Conservation (phyloP, 306 rosid species). For the Urtica urens region DNA sequence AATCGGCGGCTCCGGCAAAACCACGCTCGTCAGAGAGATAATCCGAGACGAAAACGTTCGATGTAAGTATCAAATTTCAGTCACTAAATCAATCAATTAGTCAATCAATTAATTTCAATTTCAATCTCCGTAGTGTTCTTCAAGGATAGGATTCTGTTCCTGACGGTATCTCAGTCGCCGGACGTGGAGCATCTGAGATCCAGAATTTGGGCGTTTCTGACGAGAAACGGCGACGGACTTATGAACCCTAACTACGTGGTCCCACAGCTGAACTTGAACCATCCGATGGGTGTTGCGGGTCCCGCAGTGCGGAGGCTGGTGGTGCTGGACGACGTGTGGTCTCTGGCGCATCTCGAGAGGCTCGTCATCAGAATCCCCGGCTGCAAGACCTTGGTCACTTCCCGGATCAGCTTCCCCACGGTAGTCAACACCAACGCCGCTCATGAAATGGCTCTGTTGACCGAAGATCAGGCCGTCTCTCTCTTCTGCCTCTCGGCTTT, state of each 20-base stretch:
- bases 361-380: slow-evolving; percentile 47
- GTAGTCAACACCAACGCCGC: slow-evolving; percentile 23
- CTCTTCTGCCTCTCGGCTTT: slow-evolving; percentile 87
- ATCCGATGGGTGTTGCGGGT: slow-evolving; percentile 20
- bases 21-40: slow-evolving; percentile 70
- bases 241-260: slow-evolving; percentile 28
- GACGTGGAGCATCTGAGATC: slow-evolving; percentile 52
- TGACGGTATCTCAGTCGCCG: slow-evolving; percentile 86
- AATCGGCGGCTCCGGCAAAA: slow-evolving; percentile 92
- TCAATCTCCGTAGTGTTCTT: slow-evolving; percentile 40
- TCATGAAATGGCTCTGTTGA: slow-evolving; percentile 59
- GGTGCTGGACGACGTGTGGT: slow-evolving; percentile 87
- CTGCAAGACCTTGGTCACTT: slow-evolving; percentile 63
- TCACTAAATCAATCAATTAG: neutral
- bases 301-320: slow-evolving; percentile 31
- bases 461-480: slow-evolving; percentile 53
- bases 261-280: slow-evolving; percentile 36
- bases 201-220: slow-evolving; percentile 46
- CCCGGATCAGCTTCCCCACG: slow-evolving; percentile 45
- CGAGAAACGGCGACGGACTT: slow-evolving; percentile 42
- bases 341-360: slow-evolving; percentile 36
- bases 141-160: slow-evolving; percentile 52
- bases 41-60: slow-evolving; percentile 54
- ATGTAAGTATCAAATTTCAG: slow-evolving; percentile 46
- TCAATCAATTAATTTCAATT: slow-evolving; percentile 1